Evolutionary conservation across 352 stramenopile species (phyloP).

Genomic region (Phytophthora sojae): DNA sequence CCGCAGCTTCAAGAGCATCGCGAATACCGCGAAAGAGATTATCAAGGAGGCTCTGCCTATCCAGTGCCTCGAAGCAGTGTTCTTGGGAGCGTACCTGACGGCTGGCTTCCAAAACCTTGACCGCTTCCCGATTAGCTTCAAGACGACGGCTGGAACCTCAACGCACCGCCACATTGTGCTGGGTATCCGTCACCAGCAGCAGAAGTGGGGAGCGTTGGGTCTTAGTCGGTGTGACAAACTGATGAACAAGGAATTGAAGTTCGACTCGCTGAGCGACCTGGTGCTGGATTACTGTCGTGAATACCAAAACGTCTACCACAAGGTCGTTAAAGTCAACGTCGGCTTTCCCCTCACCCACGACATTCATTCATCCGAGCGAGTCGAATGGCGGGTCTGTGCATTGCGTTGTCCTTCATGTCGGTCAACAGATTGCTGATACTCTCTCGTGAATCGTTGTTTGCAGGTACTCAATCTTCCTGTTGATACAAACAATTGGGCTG

Average conservation of each 20-base stretch:
- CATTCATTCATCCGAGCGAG: constrained; percentile 88
- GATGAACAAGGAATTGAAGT: constrained; percentile 89
- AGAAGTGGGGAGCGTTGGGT: constrained; percentile 85
- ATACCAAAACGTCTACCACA: constrained; percentile 73
- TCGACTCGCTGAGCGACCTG: constrained; percentile 78
- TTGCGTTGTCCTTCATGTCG: constrained; percentile 1
- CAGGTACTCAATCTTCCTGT: constrained; percentile 78
- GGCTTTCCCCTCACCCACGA: constrained; percentile 88
- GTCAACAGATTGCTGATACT: not conserved
- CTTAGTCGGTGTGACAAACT: constrained; percentile 85
- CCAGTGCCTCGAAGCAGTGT: constrained; percentile 90
- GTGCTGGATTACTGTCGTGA: constrained; percentile 73
- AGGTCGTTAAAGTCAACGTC: constrained; percentile 81
- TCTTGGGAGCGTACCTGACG: constrained; percentile 84
- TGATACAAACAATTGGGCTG: constrained; percentile 47
- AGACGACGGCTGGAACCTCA: constrained; percentile 65
- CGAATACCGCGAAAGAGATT: constrained; percentile 88
- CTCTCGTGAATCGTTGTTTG: constrained; percentile 1
- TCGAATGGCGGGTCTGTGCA: constrained; percentile 80
- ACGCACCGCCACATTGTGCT: constrained; percentile 88
- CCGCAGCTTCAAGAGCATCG: constrained; percentile 89
- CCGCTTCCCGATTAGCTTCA: constrained; percentile 89
- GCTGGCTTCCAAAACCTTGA: constrained; percentile 70
- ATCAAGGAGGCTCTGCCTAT: constrained; percentile 85
- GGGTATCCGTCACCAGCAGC: constrained; percentile 72